Evolutionary conservation across 805 yeast genomes (phyloP), one percentile per base, ranked within the genome.

Genomic region (Cyberlindnera veronae): DNA sequence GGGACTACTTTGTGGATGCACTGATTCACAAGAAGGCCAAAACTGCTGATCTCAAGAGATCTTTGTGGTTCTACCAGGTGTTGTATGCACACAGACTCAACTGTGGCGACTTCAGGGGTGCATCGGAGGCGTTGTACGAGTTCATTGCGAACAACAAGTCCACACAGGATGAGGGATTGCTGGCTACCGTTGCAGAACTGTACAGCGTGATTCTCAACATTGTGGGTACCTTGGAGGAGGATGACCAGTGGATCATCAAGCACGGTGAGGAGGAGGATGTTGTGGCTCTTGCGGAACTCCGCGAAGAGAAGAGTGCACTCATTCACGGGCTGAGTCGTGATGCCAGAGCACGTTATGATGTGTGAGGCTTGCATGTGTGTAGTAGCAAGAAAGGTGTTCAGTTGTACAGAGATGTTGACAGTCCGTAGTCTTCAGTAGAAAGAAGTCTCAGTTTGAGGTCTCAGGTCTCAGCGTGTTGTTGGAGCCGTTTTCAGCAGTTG

Each of bases 61-160:
- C 67, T 3, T 51, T 74, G 24, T 71, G 68, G 34, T 67, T 71
- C 49, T 76, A 70, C 60, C 67, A 76, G 46, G 65, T 77, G 14
- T 60, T 74, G 33, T 76, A 75, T 48, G 57, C 79, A 0, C 71
- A 79, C 67, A 64, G 80, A 43, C 53, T 72, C 27, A 66, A 64
- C 36, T 68, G 69, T 26, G 77, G 74, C 5, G 74, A 79, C 54
- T 68, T 56, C 40, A 62, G 83, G 40, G 77, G 77, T 16, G 68
- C 75, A 2, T 55, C 63, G 19, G 74, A 71, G 42, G 59, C 74
- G 4, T 42, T 72, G 27, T 68, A 69, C 44, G 61, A 69, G 28
- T 69, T 65, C 45, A 69, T 70, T 30, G 46, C 48, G 26, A 54
- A 58, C n/a, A 45, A 48, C 41, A 41, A 38, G 28, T 4, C 32